These are phyloP conservation scores for Lactarius trivialis DNA, from an alignment of 768 basidiomycete species.

Conservation along the genomic window DNA sequence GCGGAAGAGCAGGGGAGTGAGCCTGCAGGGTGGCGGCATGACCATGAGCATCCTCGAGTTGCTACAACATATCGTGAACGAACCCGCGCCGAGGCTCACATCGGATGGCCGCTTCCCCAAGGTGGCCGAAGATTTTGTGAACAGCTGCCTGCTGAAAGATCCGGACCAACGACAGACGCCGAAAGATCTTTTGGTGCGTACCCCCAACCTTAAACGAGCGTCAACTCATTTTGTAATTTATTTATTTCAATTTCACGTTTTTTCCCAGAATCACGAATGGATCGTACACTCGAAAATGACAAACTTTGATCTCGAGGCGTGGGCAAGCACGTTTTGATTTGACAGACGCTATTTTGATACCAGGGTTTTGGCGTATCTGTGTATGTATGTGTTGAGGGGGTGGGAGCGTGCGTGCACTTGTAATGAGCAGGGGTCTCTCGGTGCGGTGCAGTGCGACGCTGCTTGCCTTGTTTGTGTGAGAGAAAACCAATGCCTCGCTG, in stretches of 20 bases:
- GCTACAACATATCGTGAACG: constrained; percentile 97
- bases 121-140: constrained; percentile 79
- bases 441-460: constrained; percentile 1
- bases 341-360: neutral
- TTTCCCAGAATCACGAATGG: constrained; percentile 62
- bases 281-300: constrained; percentile 55
- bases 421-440: constrained; percentile 14
- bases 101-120: constrained; percentile 65
- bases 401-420: neutral
- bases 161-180: constrained; percentile 78
- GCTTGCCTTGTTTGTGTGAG: neutral
- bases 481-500: neutral
- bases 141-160: constrained; percentile 88
- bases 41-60: constrained; percentile 98
- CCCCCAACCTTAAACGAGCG: neutral
- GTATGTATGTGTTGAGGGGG: neutral
- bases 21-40: constrained; percentile 89
- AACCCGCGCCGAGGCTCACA: constrained; percentile 86
- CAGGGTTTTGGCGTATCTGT: neutral
- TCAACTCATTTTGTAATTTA: constrained; percentile 1
- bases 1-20: constrained; percentile 87
- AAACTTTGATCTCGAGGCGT: constrained; percentile 66
- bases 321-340: constrained; percentile 67
- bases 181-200: constrained; percentile 74
- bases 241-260: neutral